phyloP scores from a whole-genome alignment of 2,329 filamentous ascomycete genomes.

The Colletotrichum brevisporum region DNA sequence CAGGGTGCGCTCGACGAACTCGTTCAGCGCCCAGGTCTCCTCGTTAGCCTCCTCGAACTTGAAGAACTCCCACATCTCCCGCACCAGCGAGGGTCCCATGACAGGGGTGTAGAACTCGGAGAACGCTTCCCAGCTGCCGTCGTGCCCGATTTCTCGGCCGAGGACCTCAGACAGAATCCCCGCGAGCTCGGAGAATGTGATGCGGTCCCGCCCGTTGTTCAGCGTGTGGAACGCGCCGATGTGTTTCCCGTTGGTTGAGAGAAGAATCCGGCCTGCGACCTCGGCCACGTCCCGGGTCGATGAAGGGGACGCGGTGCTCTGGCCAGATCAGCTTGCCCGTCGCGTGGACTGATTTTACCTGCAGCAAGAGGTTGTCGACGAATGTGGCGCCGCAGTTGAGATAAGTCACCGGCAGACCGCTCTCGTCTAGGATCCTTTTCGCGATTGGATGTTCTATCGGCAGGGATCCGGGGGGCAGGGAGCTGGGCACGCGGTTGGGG shows the following conservation, averaged over 20 bases:
- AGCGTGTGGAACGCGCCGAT: slow-evolving; percentile 20
- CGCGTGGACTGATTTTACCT: slow-evolving; percentile 1
- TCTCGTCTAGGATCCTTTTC: slow-evolving; percentile 11
- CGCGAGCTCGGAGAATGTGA: slow-evolving; percentile 11
- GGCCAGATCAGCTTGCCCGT: slow-evolving; percentile 21
- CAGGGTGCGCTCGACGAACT: not conserved
- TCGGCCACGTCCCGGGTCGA: slow-evolving; percentile 12
- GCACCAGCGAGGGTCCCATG: not conserved
- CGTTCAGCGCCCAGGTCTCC: slow-evolving; percentile 14
- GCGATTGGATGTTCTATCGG: slow-evolving; percentile 19
- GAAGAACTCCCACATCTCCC: not conserved
- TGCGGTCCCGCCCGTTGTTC: slow-evolving; percentile 6
- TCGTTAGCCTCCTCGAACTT: slow-evolving; percentile 19
- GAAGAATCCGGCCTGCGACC: not conserved
- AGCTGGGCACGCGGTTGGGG: not conserved
- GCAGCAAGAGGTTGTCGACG: slow-evolving; percentile 10
- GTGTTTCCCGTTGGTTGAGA: slow-evolving; percentile 3
- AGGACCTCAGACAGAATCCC: not conserved
- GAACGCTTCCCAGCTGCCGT: slow-evolving; percentile 6
- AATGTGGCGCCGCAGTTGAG: slow-evolving; percentile 25
- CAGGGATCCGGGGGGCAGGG: not conserved
- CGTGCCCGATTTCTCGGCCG: not conserved
- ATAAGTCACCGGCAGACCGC: slow-evolving; percentile 11
- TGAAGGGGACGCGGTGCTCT: slow-evolving; percentile 22
- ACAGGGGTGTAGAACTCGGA: not conserved